These are phyloP conservation scores for Aspergillus tubingensis DNA, from an alignment of 2,329 filamentous ascomycete species.

Conservation along the genomic window DNA sequence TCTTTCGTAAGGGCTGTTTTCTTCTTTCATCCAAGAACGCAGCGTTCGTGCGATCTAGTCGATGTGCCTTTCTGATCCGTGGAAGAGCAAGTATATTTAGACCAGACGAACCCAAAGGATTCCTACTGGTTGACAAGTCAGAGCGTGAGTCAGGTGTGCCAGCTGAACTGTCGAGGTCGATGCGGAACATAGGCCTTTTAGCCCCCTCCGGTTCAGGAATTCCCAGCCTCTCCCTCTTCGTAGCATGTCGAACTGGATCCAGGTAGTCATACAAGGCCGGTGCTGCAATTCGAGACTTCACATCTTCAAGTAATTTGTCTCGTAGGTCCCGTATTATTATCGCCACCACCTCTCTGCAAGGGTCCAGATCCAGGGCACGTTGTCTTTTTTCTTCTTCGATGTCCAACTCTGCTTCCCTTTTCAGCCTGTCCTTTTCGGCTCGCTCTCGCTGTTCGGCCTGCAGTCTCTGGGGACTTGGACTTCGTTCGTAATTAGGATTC, in stretches of 20 bases:
- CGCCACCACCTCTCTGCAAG: constrained; percentile 80
- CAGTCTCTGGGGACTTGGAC: constrained; percentile 47
- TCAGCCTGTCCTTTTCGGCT: constrained; percentile 66
- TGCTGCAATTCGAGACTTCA: constrained; percentile 82
- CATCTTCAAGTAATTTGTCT: constrained; percentile 84
- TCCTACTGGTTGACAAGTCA: constrained; percentile 44
- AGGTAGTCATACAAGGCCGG: constrained; percentile 79
- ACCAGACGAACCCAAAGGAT: constrained; percentile 35
- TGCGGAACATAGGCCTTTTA: constrained; percentile 57
- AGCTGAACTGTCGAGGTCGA: constrained; percentile 61
- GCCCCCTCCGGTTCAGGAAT: constrained; percentile 68
- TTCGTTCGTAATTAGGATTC: constrained; percentile 62
- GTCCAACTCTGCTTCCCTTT: constrained; percentile 76
- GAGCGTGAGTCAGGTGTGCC: constrained; percentile 62
- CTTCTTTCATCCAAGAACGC: constrained; percentile 70
- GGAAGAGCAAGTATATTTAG: constrained; percentile 68
- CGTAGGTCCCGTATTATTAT: constrained; percentile 77
- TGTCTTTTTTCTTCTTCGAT: constrained; percentile 88
- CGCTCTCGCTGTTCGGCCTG: constrained; percentile 56
- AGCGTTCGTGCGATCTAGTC: constrained; percentile 60
- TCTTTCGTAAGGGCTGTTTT: constrained; percentile 56
- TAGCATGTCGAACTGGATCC: constrained; percentile 75
- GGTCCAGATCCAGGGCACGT: constrained; percentile 83
- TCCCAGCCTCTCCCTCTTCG: constrained; percentile 78
- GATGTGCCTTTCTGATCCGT: constrained; percentile 69